Conservation (phyloP, 176 grass and related monocot species). For the Oryza longistaminata region DNA sequence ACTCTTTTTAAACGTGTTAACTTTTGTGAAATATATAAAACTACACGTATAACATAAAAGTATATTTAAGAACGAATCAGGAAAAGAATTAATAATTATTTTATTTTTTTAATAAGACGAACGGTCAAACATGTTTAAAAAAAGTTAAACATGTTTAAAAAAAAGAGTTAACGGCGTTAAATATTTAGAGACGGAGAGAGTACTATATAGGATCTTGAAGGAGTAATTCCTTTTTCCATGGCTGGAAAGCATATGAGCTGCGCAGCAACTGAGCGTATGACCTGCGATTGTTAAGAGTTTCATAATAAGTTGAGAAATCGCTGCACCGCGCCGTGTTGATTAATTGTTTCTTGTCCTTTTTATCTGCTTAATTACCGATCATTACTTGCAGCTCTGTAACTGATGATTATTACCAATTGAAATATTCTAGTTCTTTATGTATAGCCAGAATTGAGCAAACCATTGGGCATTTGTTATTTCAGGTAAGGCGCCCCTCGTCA, state of each 20-base stretch:
- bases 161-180: too few species aligned
- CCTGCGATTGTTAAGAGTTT: neutral
- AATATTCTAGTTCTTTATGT: neutral
- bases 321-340: neutral
- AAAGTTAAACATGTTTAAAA: too few species aligned
- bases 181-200: too few species aligned
- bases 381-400: neutral
- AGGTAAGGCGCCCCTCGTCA: slow-evolving; percentile 49
- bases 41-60: too few species aligned
- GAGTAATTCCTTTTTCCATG: neutral
- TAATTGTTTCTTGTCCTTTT: neutral
- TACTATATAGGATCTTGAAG: neutral
- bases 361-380: neutral
- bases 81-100: too few species aligned
- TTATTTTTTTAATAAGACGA: too few species aligned
- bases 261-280: neutral
- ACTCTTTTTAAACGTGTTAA: too few species aligned
- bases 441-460: neutral
- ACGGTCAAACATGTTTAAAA: too few species aligned
- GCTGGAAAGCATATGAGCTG: neutral
- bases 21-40: too few species aligned
- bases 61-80: too few species aligned
- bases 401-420: neutral
- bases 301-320: neutral
- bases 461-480: neutral